phyloP scores from a whole-genome alignment of 495 filamentous ascomycete species.

The Penicillium coffeae region DNA sequence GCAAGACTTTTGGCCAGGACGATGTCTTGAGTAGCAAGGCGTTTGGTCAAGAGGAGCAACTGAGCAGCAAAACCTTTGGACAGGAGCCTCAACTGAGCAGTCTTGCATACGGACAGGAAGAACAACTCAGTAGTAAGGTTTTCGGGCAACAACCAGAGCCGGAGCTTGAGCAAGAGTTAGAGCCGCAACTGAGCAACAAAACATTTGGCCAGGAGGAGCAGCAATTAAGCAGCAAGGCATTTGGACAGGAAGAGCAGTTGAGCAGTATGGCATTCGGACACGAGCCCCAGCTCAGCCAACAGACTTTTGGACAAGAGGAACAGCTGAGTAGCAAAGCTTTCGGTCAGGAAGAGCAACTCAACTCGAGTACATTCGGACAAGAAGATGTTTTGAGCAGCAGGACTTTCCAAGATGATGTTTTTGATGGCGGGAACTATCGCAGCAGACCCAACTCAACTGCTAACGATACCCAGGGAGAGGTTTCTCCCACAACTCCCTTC shows the following conservation, averaged over 20 bases:
- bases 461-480: constrained; percentile 19
- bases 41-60: constrained; percentile 2
- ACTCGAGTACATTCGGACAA: constrained; percentile 1
- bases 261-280: not conserved
- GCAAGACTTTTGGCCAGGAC: constrained; percentile 23
- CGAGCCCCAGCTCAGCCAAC: not conserved
- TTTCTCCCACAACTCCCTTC: constrained; percentile 23
- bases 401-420: constrained; percentile 14
- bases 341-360: not conserved
- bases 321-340: not conserved
- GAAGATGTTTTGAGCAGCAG: constrained; percentile 13
- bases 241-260: not conserved
- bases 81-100: not conserved
- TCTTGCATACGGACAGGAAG: not conserved
- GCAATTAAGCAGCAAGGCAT: not conserved
- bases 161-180: too few relatives aligned
- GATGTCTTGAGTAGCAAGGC: not conserved
- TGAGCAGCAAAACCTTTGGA: not conserved
- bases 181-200: not conserved
- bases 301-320: constrained; percentile 3
- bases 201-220: constrained; percentile 2
- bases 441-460: constrained; percentile 12
- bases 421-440: constrained; percentile 17
- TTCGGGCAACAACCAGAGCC: too few relatives aligned
- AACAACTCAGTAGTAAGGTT: not conserved